These are phyloP conservation scores for Aspergillus conjunctus DNA, from an alignment of 495 filamentous ascomycete species.

Conservation along the genomic window DNA sequence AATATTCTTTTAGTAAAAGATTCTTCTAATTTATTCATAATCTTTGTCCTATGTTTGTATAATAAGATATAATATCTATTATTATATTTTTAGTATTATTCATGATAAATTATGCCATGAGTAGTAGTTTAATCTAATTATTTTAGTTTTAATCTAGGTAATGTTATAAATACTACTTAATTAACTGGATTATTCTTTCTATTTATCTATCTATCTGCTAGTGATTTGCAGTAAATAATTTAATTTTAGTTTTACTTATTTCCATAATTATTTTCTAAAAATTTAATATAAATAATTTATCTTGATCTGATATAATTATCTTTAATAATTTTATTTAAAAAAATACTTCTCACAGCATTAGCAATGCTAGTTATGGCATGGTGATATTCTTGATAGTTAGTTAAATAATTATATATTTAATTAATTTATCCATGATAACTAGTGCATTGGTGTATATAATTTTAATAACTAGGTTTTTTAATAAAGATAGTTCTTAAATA, in stretches of 20 bases:
- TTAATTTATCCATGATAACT: constrained; percentile 10
- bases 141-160: constrained; percentile 9
- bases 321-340: constrained; percentile 3
- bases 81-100: constrained; percentile 13
- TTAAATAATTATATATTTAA: constrained; percentile 13
- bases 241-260: neutral
- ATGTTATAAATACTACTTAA: constrained; percentile 10
- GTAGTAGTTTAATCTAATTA: constrained; percentile 7
- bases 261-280: constrained; percentile 8
- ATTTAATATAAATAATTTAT: constrained; percentile 9
- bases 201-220: constrained; percentile 9
- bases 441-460: constrained; percentile 9
- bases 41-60: constrained; percentile 12
- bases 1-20: constrained; percentile 2
- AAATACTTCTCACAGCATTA: constrained; percentile 8
- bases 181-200: constrained; percentile 9
- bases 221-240: neutral
- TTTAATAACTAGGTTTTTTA: constrained; percentile 9
- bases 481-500: neutral
- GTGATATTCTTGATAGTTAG: neutral
- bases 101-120: constrained; percentile 5
- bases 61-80: constrained; percentile 5
- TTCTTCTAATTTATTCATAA: constrained; percentile 2
- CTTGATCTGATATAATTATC: constrained; percentile 2
- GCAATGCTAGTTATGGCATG: neutral